Base-by-base conservation (phyloP, 1,284 basidiomycete genomes). In the Inonotus hispidus region DNA sequence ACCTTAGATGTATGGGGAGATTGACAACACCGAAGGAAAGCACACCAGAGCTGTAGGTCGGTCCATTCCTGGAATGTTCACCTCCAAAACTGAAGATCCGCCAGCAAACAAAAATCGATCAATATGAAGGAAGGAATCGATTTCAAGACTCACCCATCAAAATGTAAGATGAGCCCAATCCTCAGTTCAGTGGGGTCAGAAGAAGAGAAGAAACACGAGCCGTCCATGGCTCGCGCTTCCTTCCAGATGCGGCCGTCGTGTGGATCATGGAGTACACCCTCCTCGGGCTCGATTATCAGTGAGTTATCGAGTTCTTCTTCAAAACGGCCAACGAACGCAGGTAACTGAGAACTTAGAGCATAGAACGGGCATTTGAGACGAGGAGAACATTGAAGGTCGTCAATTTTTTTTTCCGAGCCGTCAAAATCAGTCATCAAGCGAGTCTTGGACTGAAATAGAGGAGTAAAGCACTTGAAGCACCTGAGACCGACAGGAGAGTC, bases 181-280 rank as follows among this genome's bases (percentile, higher is more conserved):
- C 62, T 39, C n/a, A 65, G 55, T 43, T 66, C 62, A 11, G 58
- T 57, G 1, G 58, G n/a, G 41, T n/a, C 27, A 16, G 27, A 10
- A 19, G 60, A 46, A 19, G 54, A 46, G 41, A 66, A 65, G 53
- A 66, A 66, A 1, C 11, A 49, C 13, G 23, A 49, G 3, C 63
- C 62, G 37, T 66, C 65, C 16, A 41, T 29, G 1, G 37, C 63
- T 19, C 49, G 35, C 0, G 67, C 16, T 13, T 27, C 43, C 16
- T 64, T 56, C 65, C 63, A 66, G 1, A 66, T 45, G 6, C 35
- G 16, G 3, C 63, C 63, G 45, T 66, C 64, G 47, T 53, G 53
- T 0, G 62, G 49, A 23, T 56, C 53, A 4, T 8, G 4, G 4
- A 32, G 8, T 8, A 32, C 32, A 4, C 32, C 32, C 1, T 54